A percentile compares a stretch with the other conserved stretches of the same genome.
These are phyloP conservation scores for Lophium mytilinum DNA, from an alignment of 495 filamentous ascomycete species.

Conservation along the genomic window DNA sequence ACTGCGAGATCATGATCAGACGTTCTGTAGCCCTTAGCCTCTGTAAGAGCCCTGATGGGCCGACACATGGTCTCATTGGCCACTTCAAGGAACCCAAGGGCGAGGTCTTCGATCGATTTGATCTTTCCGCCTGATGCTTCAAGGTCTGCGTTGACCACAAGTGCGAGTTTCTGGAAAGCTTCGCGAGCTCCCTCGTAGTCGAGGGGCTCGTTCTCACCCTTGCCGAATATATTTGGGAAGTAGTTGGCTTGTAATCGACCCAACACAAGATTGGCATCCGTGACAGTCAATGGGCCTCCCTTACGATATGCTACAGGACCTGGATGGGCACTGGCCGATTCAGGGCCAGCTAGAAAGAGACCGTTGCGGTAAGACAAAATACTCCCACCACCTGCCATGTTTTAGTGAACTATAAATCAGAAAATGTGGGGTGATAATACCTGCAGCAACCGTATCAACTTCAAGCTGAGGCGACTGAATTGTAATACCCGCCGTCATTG, in stretches of 20 bases:
- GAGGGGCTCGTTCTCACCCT: conserved; percentile 6
- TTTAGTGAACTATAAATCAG: neutral
- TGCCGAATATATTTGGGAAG: conserved; percentile 12
- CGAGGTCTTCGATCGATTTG: conserved; percentile 8
- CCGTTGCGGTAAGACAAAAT: conserved; percentile 7
- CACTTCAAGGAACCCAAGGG: conserved; percentile 10
- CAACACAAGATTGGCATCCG: conserved; percentile 10
- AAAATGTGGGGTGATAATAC: neutral
- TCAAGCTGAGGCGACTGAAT: conserved; percentile 33
- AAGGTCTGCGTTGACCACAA: conserved; percentile 5
- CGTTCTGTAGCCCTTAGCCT: conserved; percentile 8
- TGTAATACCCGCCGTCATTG: conserved; percentile 28
- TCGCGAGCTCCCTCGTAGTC: conserved; percentile 2
- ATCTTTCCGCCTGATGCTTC: neutral
- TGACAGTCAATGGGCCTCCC: conserved; percentile 13
- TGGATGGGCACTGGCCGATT: conserved; percentile 9
- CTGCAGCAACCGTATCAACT: conserved; percentile 37
- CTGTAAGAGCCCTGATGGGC: conserved; percentile 10
- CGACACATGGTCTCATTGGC: conserved; percentile 14
- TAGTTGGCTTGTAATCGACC: conserved; percentile 11
- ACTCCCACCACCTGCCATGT: conserved; percentile 5
- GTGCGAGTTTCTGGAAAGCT: neutral
- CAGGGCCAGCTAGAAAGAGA: conserved; percentile 11
- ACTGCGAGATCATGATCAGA: conserved; percentile 10
- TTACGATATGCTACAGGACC: conserved; percentile 13